Evolutionary conservation across 257 asterid genomes (phyloP).

Genomic region (Plantago ovata): DNA sequence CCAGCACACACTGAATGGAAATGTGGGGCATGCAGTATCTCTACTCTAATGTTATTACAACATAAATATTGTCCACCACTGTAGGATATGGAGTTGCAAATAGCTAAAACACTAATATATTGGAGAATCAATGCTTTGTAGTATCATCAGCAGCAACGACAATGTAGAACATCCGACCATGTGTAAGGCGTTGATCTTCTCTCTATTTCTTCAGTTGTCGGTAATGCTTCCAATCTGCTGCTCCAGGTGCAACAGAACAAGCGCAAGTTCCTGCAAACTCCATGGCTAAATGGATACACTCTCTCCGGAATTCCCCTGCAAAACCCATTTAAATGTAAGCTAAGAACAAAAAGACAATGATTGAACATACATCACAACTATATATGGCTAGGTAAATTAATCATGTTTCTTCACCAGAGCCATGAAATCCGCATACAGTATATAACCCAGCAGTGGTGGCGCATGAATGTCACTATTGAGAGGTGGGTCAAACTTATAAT

Average conservation of each 20-base stretch:
- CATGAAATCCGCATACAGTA: no score
- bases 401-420: no score
- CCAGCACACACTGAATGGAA: no score
- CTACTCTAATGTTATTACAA: no score
- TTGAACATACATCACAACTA: background rate
- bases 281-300: constrained; percentile 82
- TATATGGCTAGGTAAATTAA: no score
- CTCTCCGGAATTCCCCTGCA: constrained; percentile 86
- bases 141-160: constrained; percentile 71
- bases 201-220: constrained; percentile 61
- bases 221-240: constrained; percentile 64
- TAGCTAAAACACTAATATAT: background rate
- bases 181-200: constrained; percentile 74
- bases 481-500: no score
- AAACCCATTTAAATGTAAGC: constrained; percentile 12
- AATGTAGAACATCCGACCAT: constrained; percentile 57
- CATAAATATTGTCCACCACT: no score
- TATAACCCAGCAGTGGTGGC: no score
- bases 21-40: no score
- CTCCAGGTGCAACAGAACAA: constrained; percentile 54
- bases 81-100: no score
- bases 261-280: constrained; percentile 80
- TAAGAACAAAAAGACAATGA: background rate
- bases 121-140: background rate
- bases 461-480: no score